These are phyloP conservation scores for Erysimum cheiranthoides DNA, from an alignment of 345 rosid species.

Conservation along the genomic window DNA sequence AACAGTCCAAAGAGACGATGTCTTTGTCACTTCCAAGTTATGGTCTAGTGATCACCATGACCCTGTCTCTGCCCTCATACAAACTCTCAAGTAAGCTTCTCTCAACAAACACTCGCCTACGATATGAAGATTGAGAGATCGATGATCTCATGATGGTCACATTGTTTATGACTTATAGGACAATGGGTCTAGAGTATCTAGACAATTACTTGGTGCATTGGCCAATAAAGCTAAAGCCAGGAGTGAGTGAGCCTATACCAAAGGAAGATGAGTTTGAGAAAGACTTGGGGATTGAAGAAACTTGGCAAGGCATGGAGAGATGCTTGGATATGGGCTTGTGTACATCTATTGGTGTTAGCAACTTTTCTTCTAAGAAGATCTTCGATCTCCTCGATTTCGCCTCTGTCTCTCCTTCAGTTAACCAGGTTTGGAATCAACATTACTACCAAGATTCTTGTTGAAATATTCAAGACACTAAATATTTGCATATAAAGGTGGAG, in stretches of 20 bases:
- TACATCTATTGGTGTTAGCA: conserved; percentile 81
- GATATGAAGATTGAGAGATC: background rate
- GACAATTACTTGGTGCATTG: conserved; percentile 95
- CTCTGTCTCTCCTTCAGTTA: conserved; percentile 69
- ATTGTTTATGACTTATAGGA: conserved; percentile 45
- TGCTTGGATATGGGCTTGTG: conserved; percentile 79
- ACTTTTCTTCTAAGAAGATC: conserved; percentile 78
- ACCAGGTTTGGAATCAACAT: conserved; percentile 54
- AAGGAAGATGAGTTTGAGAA: conserved; percentile 72
- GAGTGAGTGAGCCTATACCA: conserved; percentile 58
- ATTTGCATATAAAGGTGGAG: conserved; percentile 62
- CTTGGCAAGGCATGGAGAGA: conserved; percentile 89
- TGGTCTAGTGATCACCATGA: conserved; percentile 88
- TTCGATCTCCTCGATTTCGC: conserved; percentile 60
- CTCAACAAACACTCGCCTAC: conserved; percentile 1
- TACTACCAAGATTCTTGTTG: conserved; percentile 21
- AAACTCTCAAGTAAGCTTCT: conserved; percentile 54
- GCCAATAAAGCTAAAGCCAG: conserved; percentile 87
- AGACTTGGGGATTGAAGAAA: conserved; percentile 62
- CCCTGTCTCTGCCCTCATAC: conserved; percentile 71
- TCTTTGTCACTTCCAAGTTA: conserved; percentile 82
- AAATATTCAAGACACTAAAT: conserved; percentile 9
- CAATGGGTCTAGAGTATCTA: conserved; percentile 67
- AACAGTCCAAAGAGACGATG: conserved; percentile 59
- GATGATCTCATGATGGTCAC: conserved; percentile 19